Evolutionary conservation across 139 green algal genomes (phyloP), one percentile per base, ranked within the genome.

Genomic region (Volvox africanus): DNA sequence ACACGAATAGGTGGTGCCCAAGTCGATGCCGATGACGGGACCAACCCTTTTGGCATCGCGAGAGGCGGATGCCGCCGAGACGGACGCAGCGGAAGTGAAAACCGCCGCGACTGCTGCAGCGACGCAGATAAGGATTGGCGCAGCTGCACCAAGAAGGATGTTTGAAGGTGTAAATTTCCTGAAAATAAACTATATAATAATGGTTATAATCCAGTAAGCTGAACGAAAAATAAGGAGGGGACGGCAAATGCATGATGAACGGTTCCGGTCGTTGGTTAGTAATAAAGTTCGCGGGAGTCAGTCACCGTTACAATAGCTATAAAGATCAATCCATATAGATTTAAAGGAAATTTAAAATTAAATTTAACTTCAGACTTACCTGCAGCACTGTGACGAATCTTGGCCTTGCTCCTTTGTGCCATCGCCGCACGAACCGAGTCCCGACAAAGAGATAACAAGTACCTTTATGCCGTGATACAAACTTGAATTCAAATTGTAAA

Each of bases 1-100:
- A 92, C 98, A 99, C 68, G 86, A 93, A 93, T 98, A 99, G 17
- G 97, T 99, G 24, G 97, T 99, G 78, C 97, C 97, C 71, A 98
- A 83, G 89, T 98, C 97, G 90, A 98, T 98, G 35, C 97, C 96
- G 37, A 96, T 91, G 88, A 85, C 88, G 22, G 86, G 68, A 22
- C 86, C 86, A 18, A 65, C 28, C 28, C 28, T 28, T 61, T 87
- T 55, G 30, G 32, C 13, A 32, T 61, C 44, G 44, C 44, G 44
- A 55, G 44, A 55, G 44, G 44, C 20, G 16, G 78, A 32, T n/a
- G 30, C 28, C 16, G 76, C 76, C 32, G 71, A 16, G 71, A 21
- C 71, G 24, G 76, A 55, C 1, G 76, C 76, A 1, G 76, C 76
- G 32, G 32, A 17, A 20, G 30, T 32, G 32, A 26, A 13, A 20